These are phyloP conservation scores for Tylopilus intermedius DNA, from an alignment of 768 basidiomycete genomes.

Conservation along the genomic window DNA sequence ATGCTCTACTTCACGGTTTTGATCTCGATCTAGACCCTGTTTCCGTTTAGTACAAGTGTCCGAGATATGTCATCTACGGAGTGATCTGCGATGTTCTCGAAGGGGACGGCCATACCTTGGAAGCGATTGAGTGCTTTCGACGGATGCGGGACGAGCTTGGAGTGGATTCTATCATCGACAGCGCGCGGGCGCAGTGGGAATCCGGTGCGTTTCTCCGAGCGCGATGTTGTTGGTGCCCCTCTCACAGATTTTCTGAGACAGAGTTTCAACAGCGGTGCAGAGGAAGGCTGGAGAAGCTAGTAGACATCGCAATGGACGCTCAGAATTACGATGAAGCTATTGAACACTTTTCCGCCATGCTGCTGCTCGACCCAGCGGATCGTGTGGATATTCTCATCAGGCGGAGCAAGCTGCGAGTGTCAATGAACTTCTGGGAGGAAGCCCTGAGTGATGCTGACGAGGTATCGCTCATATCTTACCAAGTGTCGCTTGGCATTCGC, in stretches of 20 bases:
- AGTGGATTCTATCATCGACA: background rate
- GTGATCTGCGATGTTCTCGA: background rate
- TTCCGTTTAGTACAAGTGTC: background rate
- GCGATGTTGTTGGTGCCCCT: too few species aligned
- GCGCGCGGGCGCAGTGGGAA: conserved; percentile 2
- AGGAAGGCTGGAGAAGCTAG: background rate
- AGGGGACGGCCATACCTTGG: background rate
- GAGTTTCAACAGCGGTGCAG: conserved; percentile 1
- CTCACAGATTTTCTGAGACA: background rate
- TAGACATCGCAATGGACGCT: too few species aligned
- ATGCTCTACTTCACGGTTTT: background rate
- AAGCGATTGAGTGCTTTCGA: conserved; percentile 5
- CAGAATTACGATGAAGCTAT: too few species aligned
- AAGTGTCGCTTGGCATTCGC: background rate
- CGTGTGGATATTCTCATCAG: too few species aligned
- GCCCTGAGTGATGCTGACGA: background rate
- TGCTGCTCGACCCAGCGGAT: too few species aligned
- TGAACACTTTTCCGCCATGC: too few species aligned
- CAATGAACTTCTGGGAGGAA: too few species aligned
- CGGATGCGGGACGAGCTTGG: background rate
- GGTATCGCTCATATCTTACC: background rate
- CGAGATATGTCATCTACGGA: background rate
- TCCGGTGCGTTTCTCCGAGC: background rate
- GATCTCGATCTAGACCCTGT: background rate
- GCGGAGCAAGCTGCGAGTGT: too few species aligned